Evolutionary conservation across 192 early-diverging fungal species (phyloP).

Genomic region (Linnemannia zychae): DNA sequence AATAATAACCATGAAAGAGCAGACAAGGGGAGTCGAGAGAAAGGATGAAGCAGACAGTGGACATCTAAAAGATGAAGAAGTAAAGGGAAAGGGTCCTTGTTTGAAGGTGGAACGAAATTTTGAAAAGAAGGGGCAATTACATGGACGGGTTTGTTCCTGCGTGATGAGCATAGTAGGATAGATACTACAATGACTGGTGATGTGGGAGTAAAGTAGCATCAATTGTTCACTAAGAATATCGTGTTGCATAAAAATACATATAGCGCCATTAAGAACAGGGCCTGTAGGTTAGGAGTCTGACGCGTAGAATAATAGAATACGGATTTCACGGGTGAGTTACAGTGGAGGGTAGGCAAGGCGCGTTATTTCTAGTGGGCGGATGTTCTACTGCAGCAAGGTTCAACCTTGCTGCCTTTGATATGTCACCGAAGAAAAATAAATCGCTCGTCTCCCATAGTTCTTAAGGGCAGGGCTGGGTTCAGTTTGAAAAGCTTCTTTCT

Average conservation of each 20-base stretch:
- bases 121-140: neutral
- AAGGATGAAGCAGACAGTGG: neutral
- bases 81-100: neutral
- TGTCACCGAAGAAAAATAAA: neutral
- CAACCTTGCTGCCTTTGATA: neutral
- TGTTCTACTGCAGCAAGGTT: neutral
- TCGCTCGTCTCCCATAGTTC: neutral
- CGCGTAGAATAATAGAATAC: neutral
- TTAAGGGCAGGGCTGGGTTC: neutral
- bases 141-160: neutral
- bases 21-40: neutral
- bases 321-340: neutral
- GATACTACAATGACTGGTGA: neutral
- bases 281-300: neutral
- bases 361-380: neutral
- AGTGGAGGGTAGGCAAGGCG: neutral
- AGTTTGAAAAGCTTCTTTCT: neutral
- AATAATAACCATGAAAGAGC: neutral
- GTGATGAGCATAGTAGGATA: neutral
- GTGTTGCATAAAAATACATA: neutral
- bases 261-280: neutral
- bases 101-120: slow-evolving; percentile 4
- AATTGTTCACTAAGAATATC: neutral
- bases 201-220: neutral
- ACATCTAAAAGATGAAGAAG: neutral